Evolutionary conservation across 2,329 filamentous ascomycete species (phyloP), one percentile per base, ranked within the genome.

Genomic region (Penicillium digitatum): DNA sequence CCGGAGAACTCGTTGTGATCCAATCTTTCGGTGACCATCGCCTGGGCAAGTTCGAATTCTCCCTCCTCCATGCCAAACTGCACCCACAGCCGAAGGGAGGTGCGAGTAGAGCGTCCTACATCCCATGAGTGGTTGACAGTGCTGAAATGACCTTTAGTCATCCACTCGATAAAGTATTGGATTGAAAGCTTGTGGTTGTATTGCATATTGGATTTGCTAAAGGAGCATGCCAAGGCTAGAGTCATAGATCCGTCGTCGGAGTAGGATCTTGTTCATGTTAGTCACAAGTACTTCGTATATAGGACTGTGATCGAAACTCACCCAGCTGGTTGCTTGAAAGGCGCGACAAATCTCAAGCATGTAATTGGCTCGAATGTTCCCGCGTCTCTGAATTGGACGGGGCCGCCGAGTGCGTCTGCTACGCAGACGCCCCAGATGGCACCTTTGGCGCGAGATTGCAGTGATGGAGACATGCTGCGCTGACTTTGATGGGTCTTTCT

Each of bases 181-280:
- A 75, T 67, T 11, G 72, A 66, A 3, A 66, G 54, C 8, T 60
- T 58, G 12, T 72, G 65, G 44, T 68, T 59, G 51, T 72, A 72
- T 9, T 58, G 52, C 26, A 67, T 69, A 1, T 62, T 55, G 8
- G 56, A 64, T 31, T 72, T 66, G 48, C 72, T 68, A 14, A 78
- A 63, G 20, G 74, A 73, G 40, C 71, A 62, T 2, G 73, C 71
- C 5, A 78, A 70, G 45, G 75, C 76, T 11, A 78, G 64, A 5
- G 75, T 74, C 72, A 77, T 75, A 12, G 73, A 71, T 1, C 74
- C 77, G 55, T 78, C 75, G 59, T 77, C 75, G 4, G 75, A 76
- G 62, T 73, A 78, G 32, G 67, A 68, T 10, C 68, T 69, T 69
- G 44, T 32, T 49, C 29, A 24, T 12, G 22, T 52, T 42, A 48